Conservation (phyloP, 768 basidiomycete genomes). For the Amanita thiersii region DNA sequence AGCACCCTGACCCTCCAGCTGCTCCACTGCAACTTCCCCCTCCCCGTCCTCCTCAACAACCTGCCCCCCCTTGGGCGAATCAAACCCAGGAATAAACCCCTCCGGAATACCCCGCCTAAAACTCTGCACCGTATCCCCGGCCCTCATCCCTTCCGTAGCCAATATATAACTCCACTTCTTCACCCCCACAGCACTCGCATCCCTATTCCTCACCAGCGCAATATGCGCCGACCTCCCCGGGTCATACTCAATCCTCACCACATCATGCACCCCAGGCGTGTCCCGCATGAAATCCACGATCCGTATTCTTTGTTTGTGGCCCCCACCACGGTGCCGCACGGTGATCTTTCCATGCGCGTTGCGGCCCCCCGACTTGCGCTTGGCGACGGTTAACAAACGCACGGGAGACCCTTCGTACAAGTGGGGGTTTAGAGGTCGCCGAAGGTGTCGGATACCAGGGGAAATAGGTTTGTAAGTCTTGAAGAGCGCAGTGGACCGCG, state of each 20-base stretch:
- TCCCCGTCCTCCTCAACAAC: constrained; percentile 12
- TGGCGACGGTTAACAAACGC: constrained; percentile 70
- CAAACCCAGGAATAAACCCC: constrained; percentile 56
- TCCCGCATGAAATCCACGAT: constrained; percentile 77
- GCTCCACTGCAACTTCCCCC: too few species aligned
- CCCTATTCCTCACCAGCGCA: constrained; percentile 69
- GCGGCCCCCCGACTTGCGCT: constrained; percentile 81
- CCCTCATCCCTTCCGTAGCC: constrained; percentile 82
- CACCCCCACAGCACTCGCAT: constrained; percentile 40
- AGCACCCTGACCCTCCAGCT: constrained; percentile 11
- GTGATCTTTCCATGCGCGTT: constrained; percentile 81
- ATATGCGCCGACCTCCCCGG: constrained; percentile 92
- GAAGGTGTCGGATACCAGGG: constrained; percentile 80
- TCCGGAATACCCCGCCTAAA: constrained; percentile 79
- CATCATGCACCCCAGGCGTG: constrained; percentile 78
- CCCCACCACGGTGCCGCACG: constrained; percentile 84
- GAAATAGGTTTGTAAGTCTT: constrained; percentile 89
- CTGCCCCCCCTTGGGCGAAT: constrained; percentile 15
- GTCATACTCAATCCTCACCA: constrained; percentile 95
- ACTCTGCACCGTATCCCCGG: constrained; percentile 82
- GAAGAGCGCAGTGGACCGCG: constrained; percentile 50
- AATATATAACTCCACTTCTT: constrained; percentile 85
- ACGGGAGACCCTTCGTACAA: constrained; percentile 83
- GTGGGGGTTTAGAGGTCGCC: constrained; percentile 75
- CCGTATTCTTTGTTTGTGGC: constrained; percentile 81